Base-by-base conservation (phyloP, 1,284 basidiomycete genomes). In the Boletus smithii region DNA sequence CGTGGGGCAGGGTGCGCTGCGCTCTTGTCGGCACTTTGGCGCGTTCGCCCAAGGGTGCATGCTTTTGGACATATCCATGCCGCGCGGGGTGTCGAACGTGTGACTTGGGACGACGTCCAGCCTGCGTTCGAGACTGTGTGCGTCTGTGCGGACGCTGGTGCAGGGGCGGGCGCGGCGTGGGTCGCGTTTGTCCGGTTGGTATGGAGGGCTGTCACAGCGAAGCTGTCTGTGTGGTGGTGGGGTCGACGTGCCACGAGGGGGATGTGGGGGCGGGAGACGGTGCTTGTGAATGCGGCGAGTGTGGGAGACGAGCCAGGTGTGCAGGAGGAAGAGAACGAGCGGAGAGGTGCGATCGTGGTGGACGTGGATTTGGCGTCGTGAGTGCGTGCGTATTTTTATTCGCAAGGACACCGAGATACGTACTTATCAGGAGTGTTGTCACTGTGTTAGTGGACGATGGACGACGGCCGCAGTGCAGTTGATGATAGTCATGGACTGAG, bases 41-140 rank as follows among this genome's bases (percentile, higher is more conserved):
- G 46, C 14, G 55, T 54, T 16, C 53, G 51, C n/a, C 54, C 53
- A 2, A 26, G 44, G 20, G 7, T 53, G 9, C 50, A 54, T 5
- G 50, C 49, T 8, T 53, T 56, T 44, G 42, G 54, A 3, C 55
- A 54, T 16, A 51, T 57, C 5, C 51, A 54, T 4, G 33, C n/a
- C 1, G 45, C 18, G 8, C 34, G 36, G 17, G 53, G 51, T 2
- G 22, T 45, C 13, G 46, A 50, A 16, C 42, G 37, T 3, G 40
- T 46, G 13, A 14, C 31, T 2, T 55, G 53, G 53, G 46, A 57
- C 16, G 54, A 57, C 17, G 51, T 54, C 10, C 54, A 57, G 32
- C 42, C 27, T 20, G 40, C 43, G 6, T 57, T 33, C 11, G 51
- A 54, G 23, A 45, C 54, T 3, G 26, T 54, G 2, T 55, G 55